Evolutionary conservation across 306 rosid species (phyloP).

Genomic region (Astragalus membranaceus): DNA sequence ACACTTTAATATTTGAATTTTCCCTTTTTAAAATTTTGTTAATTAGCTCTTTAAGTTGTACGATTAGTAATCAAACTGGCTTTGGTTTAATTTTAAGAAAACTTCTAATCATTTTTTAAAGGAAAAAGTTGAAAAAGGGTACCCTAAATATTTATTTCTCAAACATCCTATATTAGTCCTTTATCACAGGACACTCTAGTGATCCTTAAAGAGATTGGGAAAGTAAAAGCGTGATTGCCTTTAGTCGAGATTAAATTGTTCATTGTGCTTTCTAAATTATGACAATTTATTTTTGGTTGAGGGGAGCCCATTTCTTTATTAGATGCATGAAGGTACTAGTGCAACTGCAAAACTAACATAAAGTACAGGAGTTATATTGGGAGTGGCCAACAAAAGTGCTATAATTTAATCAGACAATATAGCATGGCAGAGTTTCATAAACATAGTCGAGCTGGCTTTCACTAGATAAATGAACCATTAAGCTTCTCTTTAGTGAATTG

Average conservation of each 20-base stretch:
- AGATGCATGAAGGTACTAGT: not conserved
- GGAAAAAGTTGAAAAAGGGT: not conserved
- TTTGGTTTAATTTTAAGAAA: not conserved
- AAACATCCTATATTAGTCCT: not conserved
- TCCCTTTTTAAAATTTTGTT: not conserved
- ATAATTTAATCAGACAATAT: not conserved
- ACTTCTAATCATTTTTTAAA: not conserved
- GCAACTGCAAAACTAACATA: not conserved
- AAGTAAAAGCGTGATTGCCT: conserved; percentile 7
- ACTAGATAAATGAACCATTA: conserved; percentile 3
- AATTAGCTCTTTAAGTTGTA: not conserved
- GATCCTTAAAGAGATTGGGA: not conserved
- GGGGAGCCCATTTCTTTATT: not conserved
- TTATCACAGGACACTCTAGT: not conserved
- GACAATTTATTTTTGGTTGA: not conserved
- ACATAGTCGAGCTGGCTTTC: conserved; percentile 7
- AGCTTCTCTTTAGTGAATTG: conserved; percentile 18
- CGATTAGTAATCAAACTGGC: not conserved
- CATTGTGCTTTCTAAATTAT: conserved; percentile 5
- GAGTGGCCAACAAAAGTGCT: conserved; percentile 17
- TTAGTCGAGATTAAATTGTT: not conserved
- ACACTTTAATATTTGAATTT: not conserved
- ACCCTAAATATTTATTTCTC: not conserved
- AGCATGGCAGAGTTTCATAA: not conserved
- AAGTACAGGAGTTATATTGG: not conserved